A percentile compares a stretch with the other conserved stretches of the same genome.
These are phyloP conservation scores for Calonectria fujianensis DNA, from an alignment of 2,329 filamentous ascomycete species.

Conservation along the genomic window DNA sequence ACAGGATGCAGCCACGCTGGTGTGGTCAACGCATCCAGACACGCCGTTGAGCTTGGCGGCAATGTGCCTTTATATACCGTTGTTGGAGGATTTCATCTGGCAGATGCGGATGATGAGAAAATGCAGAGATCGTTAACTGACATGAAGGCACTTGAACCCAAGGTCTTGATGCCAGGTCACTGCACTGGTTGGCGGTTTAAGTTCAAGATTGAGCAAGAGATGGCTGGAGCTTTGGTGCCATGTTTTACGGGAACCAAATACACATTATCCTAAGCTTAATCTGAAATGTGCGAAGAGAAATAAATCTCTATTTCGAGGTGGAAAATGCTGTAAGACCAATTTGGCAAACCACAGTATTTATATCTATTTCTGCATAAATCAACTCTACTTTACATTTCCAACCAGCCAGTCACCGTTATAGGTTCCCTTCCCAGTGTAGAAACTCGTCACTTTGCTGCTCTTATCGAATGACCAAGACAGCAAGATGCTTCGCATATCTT, in stretches of 20 bases:
- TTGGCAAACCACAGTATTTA: no score
- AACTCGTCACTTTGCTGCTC: not conserved
- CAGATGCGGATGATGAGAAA: constrained; percentile 65
- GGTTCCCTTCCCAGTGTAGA: no score
- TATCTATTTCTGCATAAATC: no score
- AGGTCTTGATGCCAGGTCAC: constrained; percentile 72
- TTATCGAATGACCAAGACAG: not conserved
- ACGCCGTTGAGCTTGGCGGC: constrained; percentile 64
- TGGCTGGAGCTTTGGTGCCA: constrained; percentile 61
- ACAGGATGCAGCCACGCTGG: constrained; percentile 75
- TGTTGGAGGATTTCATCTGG: constrained; percentile 73
- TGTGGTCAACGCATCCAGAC: constrained; percentile 69
- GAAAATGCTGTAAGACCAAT: no score
- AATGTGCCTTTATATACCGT: constrained; percentile 67
- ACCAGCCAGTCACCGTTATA: no score
- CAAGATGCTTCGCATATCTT: not conserved
- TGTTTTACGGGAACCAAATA: constrained; percentile 1
- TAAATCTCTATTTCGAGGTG: no score
- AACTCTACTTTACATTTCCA: no score
- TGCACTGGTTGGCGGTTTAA: constrained; percentile 75
- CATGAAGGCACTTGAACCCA: constrained; percentile 67
- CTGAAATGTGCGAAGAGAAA: not conserved
- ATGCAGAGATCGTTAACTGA: constrained; percentile 68
- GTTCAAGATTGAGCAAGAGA: constrained; percentile 69
- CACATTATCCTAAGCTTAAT: not conserved